Evolutionary conservation across 2,329 filamentous ascomycete species (phyloP).

Genomic region (Penicillium verrucosum): DNA sequence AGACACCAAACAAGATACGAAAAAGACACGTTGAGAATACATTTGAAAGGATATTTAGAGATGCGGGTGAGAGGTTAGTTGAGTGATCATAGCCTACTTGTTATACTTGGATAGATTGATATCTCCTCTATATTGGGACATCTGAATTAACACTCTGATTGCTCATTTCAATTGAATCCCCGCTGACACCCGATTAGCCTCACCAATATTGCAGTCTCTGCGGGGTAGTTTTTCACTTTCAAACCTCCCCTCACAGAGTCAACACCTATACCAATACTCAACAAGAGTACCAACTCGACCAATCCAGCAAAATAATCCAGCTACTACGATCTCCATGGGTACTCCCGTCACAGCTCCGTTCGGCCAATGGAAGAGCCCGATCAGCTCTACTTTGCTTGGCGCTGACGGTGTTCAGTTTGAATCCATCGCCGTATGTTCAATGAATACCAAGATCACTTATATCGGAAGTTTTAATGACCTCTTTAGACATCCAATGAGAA

Average conservation of each 20-base stretch:
- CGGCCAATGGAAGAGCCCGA: slow-evolving; percentile 38
- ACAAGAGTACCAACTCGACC: background rate
- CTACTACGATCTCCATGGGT: background rate
- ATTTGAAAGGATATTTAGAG: background rate
- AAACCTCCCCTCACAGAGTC: background rate
- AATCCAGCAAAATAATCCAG: background rate
- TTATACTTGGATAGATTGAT: background rate
- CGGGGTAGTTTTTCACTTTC: background rate
- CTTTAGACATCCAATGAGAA: slow-evolving; percentile 12
- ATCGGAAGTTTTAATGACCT: background rate
- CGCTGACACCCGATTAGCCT: background rate
- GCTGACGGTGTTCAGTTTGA: slow-evolving; percentile 22
- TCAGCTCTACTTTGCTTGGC: slow-evolving; percentile 19
- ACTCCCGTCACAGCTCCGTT: slow-evolving; percentile 21
- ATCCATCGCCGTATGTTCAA: slow-evolving; percentile 14
- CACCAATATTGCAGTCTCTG: background rate
- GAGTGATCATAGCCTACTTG: background rate
- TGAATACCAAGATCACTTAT: background rate
- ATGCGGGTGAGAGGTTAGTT: background rate
- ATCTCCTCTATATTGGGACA: background rate
- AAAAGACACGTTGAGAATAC: background rate
- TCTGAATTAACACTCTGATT: background rate
- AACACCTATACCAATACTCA: background rate
- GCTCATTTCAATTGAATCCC: background rate
- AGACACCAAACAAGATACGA: background rate